These are phyloP conservation scores for Macrotyloma uniflorum DNA, from an alignment of 306 rosid genomes.

Conservation along the genomic window DNA sequence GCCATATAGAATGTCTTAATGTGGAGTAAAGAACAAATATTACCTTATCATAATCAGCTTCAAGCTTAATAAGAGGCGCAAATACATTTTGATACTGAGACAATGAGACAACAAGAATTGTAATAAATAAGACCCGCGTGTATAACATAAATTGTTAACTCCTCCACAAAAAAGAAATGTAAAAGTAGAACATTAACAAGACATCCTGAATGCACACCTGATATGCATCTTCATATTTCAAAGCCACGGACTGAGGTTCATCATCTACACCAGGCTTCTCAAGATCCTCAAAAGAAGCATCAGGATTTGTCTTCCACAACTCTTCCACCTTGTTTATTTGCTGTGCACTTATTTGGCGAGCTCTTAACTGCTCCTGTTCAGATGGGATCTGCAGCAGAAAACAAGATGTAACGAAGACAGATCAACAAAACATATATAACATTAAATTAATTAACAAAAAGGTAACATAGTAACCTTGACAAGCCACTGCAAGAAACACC, in stretches of 20 bases:
- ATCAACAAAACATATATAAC: not conserved
- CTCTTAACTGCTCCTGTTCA: constrained; percentile 99
- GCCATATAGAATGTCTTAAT: not conserved
- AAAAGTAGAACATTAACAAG: not conserved
- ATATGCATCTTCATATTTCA: constrained; percentile 98
- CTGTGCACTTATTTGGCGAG: constrained; percentile 99
- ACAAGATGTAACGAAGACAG: constrained; percentile 24
- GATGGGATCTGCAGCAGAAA: constrained; percentile 82
- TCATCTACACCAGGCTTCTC: constrained; percentile 99
- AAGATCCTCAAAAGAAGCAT: constrained; percentile 98
- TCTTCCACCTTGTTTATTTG: constrained; percentile 99
- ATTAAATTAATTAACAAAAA: constrained; percentile 12
- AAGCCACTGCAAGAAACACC: constrained; percentile 99
- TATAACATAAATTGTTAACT: constrained; percentile 12
- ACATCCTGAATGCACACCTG: constrained; percentile 61
- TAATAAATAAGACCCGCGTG: constrained; percentile 31
- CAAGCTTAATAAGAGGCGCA: constrained; percentile 99
- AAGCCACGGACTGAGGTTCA: constrained; percentile 94
- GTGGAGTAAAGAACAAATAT: not conserved
- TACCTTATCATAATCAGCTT: constrained; percentile 99
- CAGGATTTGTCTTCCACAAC: constrained; percentile 98
- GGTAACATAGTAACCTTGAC: constrained; percentile 73
- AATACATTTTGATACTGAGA: constrained; percentile 98
- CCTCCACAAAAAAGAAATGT: constrained; percentile 5
- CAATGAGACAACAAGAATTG: constrained; percentile 35